phyloP scores from a whole-genome alignment of 805 yeast genomes.

The Wickerhamomyces alni region DNA sequence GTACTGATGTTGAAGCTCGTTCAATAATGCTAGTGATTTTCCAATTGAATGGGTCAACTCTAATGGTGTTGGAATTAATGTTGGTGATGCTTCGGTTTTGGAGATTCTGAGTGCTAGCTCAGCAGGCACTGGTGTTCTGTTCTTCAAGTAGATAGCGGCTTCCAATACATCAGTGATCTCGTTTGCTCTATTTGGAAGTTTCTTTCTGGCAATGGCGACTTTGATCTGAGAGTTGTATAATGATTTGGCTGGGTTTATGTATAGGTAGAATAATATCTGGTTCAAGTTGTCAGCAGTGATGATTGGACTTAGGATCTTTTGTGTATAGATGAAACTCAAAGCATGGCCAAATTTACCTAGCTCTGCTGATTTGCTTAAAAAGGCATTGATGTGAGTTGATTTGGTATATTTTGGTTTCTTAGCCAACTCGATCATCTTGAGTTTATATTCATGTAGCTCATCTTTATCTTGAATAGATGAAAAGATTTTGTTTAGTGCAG shows the following conservation, averaged over 20 bases:
- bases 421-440: constrained; percentile 13
- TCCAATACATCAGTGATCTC: constrained; percentile 14
- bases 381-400: constrained; percentile 14
- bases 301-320: constrained; percentile 7
- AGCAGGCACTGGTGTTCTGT: constrained; percentile 7
- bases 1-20: constrained; percentile 16
- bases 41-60: background rate
- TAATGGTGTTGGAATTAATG: background rate
- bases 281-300: constrained; percentile 13
- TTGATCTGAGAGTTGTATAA: constrained; percentile 9
- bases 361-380: constrained; percentile 18
- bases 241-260: constrained; percentile 17
- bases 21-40: background rate
- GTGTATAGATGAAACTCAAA: constrained; percentile 15
- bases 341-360: constrained; percentile 18
- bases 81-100: constrained; percentile 1
- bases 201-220: constrained; percentile 9
- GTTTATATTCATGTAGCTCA: constrained; percentile 11
- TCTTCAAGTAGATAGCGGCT: constrained; percentile 13
- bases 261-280: constrained; percentile 14
- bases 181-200: constrained; percentile 3
- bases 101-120: constrained; percentile 5
- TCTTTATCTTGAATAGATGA: constrained; percentile 17
- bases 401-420: constrained; percentile 16
- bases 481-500: constrained; percentile 20